Evolutionary conservation across 768 basidiomycete species (phyloP).

Genomic region (Suillus weaverae): DNA sequence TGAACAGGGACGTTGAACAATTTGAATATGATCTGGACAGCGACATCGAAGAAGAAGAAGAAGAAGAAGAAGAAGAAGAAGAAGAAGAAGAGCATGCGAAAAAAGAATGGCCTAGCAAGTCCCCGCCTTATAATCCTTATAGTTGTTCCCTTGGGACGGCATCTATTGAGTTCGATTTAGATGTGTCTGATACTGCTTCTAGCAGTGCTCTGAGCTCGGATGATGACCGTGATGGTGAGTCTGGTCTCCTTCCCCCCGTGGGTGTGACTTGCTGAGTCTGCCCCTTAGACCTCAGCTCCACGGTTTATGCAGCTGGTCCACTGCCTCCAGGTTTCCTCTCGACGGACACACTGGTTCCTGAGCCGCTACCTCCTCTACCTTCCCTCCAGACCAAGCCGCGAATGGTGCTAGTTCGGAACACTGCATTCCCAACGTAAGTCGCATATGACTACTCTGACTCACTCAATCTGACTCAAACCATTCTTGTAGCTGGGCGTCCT

Average conservation of each 20-base stretch:
- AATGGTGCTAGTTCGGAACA: constrained; percentile 29
- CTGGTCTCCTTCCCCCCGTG: not conserved
- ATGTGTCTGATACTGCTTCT: not conserved
- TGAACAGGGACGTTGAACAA: not conserved
- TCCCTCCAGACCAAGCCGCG: constrained; percentile 19
- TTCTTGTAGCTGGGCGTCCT: constrained; percentile 23
- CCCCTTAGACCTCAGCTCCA: not conserved
- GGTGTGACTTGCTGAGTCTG: not conserved
- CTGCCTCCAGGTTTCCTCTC: not conserved
- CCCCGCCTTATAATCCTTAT: not conserved
- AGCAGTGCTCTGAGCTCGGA: not conserved
- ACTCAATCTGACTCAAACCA: not conserved
- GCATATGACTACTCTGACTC: not conserved
- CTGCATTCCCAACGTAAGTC: constrained; percentile 29
- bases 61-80: constrained; percentile 30
- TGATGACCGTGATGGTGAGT: not conserved
- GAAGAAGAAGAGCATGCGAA: constrained; percentile 10
- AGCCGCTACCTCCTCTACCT: constrained; percentile 17
- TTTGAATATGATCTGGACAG: constrained; percentile 32
- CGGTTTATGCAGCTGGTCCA: not conserved
- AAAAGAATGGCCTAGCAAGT: not conserved
- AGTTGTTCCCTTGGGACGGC: not conserved
- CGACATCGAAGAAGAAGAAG: constrained; percentile 30
- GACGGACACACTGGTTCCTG: not conserved
- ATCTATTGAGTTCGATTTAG: not conserved